Evolutionary conservation across 1,139 yeast species (phyloP).

Genomic region (Blastobotrys elegans): DNA sequence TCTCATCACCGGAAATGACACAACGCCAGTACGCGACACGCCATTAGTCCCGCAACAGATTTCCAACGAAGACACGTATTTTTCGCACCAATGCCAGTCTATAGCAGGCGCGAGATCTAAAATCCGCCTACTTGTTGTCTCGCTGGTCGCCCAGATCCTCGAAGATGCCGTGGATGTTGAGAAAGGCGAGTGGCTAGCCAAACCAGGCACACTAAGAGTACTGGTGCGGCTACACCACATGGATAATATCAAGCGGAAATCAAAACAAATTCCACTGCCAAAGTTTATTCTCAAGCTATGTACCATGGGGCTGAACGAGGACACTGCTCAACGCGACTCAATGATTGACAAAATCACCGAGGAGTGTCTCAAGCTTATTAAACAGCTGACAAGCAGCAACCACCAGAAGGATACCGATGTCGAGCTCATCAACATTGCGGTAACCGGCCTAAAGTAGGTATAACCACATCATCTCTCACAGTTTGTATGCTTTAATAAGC

Average conservation of each 20-base stretch:
- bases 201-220: conserved; percentile 23
- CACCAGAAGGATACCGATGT: not conserved
- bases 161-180: conserved; percentile 24
- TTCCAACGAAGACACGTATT: conserved; percentile 35
- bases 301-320: conserved; percentile 6
- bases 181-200: conserved; percentile 20
- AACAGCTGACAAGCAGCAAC: not conserved
- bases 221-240: conserved; percentile 14
- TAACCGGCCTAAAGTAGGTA: not conserved
- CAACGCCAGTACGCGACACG: conserved; percentile 22
- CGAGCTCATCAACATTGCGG: conserved; percentile 6
- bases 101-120: conserved; percentile 18
- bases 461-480: not conserved
- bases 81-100: conserved; percentile 11
- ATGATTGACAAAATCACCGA: conserved; percentile 5
- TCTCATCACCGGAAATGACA: conserved; percentile 30
- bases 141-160: conserved; percentile 25
- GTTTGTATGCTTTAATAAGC: not conserved
- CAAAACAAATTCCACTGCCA: conserved; percentile 8
- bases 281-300: conserved; percentile 5
- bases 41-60: conserved; percentile 29
- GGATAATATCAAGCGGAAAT: conserved; percentile 6
- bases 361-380: conserved; percentile 4
- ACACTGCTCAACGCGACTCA: conserved; percentile 2
- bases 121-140: conserved; percentile 21